Base-by-base conservation (phyloP, 2,329 filamentous ascomycete species). In the Periconia sp. region DNA sequence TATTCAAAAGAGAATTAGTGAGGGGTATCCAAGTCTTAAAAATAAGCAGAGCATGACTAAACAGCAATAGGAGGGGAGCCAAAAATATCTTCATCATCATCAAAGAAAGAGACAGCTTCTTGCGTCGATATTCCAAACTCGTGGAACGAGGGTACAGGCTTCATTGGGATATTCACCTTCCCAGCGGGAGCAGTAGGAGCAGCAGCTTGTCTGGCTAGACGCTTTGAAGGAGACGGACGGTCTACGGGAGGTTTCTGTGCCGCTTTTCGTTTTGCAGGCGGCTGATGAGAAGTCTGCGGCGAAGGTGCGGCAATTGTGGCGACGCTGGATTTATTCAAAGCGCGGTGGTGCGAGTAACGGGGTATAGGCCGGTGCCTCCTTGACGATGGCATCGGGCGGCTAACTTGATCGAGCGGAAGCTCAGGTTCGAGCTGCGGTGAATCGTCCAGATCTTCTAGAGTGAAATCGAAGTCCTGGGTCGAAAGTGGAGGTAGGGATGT, bases 401-500 rank as follows among this genome's bases (percentile, higher is more conserved):
- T 25, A 8, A 25, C n/a, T n/a, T 25, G 23, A 25, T 25, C 8
- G 8, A 12, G 12, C 23, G 12, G 23, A 11, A 5, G 12, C 26
- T 29, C 12, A n/a, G 5, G 5, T 15, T 31, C 29, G 6, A 17
- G 9, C 29, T 11, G 9, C 8, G 49, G 40, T 7, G 49, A 53
- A 28, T 67, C 59, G 23, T 73, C 69, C 9, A 75, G 48, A 31
- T 76, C 72, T 11, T 74, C 70, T 5, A 64, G 51, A 0, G 68
- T 69, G 32, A 74, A 65, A 34, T 73, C 67, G 15, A 75, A 61
- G 34, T 73, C 68, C 42, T 66, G 63, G 3, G 67, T 68, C 15
- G 72, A 75, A 2, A 73, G 66, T 4, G 56, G 61, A 12, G 61
- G 54, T 10, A 49, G 36, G 19, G 19, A 21, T 5, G 57, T 46